Evolutionary conservation across 176 grass and related monocot species (phyloP), one percentile per base, ranked within the genome.

Genomic region (Musa beccarii): DNA sequence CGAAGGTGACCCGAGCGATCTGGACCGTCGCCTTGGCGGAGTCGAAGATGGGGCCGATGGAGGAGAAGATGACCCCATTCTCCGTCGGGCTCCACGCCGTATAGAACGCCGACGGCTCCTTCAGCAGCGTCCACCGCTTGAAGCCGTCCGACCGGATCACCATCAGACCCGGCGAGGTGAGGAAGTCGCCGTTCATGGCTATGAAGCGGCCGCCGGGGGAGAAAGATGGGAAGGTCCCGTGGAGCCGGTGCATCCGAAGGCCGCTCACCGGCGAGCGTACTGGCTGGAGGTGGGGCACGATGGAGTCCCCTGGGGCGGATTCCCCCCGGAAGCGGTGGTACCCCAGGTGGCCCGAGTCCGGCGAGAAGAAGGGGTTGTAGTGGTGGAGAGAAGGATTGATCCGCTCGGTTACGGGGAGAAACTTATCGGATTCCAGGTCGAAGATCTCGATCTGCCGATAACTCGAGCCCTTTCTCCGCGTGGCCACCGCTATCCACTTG

Each of bases 241-340:
- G n/a, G 78, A 87, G 83, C 4, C 94, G 94, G 54, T 93, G 71
- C 84, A 97, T 79, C 19, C 82, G 79, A 52, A 97, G 0, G 25
- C 84, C 84, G 8, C 49, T 54, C 82, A 80, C 84, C 2, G 94
- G 90, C 64, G 86, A 85, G 24, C 80, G 73, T 81, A 90, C 90
- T 11, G 82, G 83, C 19, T 89, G 88, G 74, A 89, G 86, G 81
- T 91, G 75, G 1, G 88, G 90, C n/a, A 89, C 69, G 54, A 76
- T 22, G 13, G 77, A 56, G 23, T 97, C 86, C 0, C 90, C 90
- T 1, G 20, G 17, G 2, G 80, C 73, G 0, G 78, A 79, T 17
- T 73, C 82, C n/a, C 90, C 90, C 34, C 94, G 90, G 88, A 97
- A 97, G 8, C 90, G 90, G 87, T 97, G 94, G 86, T 91, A 97